These are phyloP conservation scores for Claviceps purpurea DNA, from an alignment of 2,329 filamentous ascomycete species.

Conservation along the genomic window DNA sequence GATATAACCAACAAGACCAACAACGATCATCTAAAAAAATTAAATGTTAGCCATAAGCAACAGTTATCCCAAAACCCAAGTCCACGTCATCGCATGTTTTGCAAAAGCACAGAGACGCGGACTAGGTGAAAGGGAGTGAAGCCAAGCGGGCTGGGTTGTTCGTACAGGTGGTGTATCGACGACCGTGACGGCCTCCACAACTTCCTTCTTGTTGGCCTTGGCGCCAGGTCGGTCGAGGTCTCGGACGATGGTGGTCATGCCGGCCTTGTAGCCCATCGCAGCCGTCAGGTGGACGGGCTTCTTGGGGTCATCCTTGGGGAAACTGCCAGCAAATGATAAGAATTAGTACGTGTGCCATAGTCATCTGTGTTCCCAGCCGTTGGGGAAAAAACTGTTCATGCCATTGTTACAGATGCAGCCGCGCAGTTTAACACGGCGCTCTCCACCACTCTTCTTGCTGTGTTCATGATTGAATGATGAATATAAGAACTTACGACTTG, in stretches of 20 bases:
- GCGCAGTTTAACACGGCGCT: not conserved
- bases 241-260: slow-evolving; percentile 99
- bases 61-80: not conserved
- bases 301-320: slow-evolving; percentile 99
- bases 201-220: slow-evolving; percentile 99
- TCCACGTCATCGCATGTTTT: not conserved
- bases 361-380: not conserved
- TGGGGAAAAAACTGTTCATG: not conserved
- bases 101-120: not conserved
- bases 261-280: slow-evolving; percentile 98
- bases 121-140: slow-evolving; percentile 25
- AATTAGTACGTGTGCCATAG: not conserved
- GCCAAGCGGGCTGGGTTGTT: slow-evolving; percentile 72
- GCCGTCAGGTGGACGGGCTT: slow-evolving; percentile 98
- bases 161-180: slow-evolving; percentile 93
- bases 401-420: not conserved
- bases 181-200: slow-evolving; percentile 78
- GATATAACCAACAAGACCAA: slow-evolving; percentile 99
- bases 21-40: slow-evolving; percentile 82
- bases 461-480: no score
- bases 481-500: slow-evolving; percentile 63
- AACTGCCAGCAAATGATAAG: slow-evolving; percentile 38
- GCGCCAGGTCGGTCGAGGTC: slow-evolving; percentile 97
- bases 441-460: no score
- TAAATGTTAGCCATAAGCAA: slow-evolving; percentile 58